Evolutionary conservation across 2,329 filamentous ascomycete species (phyloP), one percentile per base, ranked within the genome.

Genomic region (Penicillium sp.): DNA sequence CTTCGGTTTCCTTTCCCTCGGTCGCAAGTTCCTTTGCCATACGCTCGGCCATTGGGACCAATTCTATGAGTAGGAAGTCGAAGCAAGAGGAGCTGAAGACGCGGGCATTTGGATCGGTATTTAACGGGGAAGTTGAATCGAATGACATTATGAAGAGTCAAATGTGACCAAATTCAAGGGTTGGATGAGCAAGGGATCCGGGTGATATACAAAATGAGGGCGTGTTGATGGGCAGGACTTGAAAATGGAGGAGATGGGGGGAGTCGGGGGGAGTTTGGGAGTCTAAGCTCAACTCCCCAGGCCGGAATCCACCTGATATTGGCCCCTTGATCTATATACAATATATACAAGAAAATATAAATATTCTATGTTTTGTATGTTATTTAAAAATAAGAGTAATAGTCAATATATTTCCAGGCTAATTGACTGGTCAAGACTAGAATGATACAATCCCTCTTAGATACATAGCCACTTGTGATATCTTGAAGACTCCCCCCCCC

Each of bases 51-150:
- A 97, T 89, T 40, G 94, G 94, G 17, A 99, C 94, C 55, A 99
- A 86, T 80, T 99, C 94, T 73, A 97, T 97, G 67, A 99, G 85
- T 56, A 99, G 85, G 67, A 99, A 89, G 77, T 99, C 94, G 69
- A 99, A 86, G 73, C 90, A 92, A 48, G 93, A 94, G 57, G 89
- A 86, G 78, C 85, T 89, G 68, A 97, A 82, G 78, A 93, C 90
- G 60, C 86, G 86, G 58, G 89, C 89, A 59, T 82, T 82, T 38
- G 90, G 89, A 76, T 96, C 84, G 58, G 86, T 81, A 75, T 88
- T 89, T 80, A 85, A 88, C 15, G 86, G 85, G 2, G 87, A 87
- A 69, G 86, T 80, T 46, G 85, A 77, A 64, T 92, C 89, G 78
- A 91, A 89, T 53, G 89, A 90, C 89, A 91, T 91, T 53, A 66